Conservation (phyloP, 495 filamentous ascomycete genomes). For the Lepraria neglecta region DNA sequence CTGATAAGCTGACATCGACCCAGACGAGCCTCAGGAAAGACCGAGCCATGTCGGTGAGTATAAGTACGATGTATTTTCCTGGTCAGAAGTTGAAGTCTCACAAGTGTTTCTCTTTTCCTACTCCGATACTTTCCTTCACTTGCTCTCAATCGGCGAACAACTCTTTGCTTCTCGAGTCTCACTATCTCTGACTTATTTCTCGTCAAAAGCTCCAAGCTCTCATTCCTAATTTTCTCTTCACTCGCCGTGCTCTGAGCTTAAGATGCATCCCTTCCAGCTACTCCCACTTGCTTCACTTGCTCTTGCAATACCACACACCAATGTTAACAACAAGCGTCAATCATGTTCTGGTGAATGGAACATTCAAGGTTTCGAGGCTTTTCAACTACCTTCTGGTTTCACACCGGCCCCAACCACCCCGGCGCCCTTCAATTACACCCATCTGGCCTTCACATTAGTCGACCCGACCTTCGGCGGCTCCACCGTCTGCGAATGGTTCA, state of each 20-base stretch:
- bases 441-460: background rate
- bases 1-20: too few species aligned
- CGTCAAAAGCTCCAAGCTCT: background rate
- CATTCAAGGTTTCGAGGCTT: slow-evolving; percentile 7
- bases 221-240: background rate
- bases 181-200: too few species aligned
- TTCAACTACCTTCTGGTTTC: slow-evolving; percentile 7
- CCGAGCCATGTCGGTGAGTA: too few species aligned
- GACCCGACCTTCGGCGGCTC: slow-evolving; percentile 1
- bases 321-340: slow-evolving; percentile 10
- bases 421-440: slow-evolving; percentile 3
- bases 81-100: background rate
- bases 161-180: too few species aligned
- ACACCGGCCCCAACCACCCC: slow-evolving; percentile 2
- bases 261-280: slow-evolving; percentile 13
- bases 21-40: too few species aligned
- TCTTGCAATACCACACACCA: slow-evolving; percentile 7
- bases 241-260: background rate
- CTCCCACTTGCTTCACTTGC: slow-evolving; percentile 13
- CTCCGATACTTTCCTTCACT: too few species aligned
- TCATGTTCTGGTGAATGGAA: slow-evolving; percentile 7
- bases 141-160: too few species aligned
- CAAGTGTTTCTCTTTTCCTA: too few species aligned
- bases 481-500: background rate
- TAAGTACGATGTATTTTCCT: too few species aligned